Evolutionary conservation across 2,329 filamentous ascomycete species (phyloP).

Genomic region (Cercospora brassicicola): DNA sequence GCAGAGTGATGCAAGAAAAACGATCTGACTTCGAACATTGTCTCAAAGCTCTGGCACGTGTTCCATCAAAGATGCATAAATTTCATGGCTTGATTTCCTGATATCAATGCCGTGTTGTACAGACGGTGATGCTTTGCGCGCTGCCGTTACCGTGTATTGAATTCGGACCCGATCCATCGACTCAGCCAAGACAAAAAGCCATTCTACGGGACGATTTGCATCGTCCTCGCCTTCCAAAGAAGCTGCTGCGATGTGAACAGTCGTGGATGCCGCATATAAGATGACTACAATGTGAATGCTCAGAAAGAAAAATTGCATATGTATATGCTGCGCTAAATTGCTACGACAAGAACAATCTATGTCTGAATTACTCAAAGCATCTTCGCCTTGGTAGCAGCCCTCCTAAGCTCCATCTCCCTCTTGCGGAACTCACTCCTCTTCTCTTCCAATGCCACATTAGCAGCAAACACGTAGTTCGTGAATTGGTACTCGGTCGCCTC

Average conservation of each 20-base stretch:
- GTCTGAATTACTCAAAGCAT: neutral
- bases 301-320: neutral
- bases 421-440: neutral
- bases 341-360: neutral
- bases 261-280: neutral
- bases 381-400: neutral
- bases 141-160: neutral
- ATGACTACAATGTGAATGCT: neutral
- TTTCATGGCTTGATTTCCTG: neutral
- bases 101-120: neutral
- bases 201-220: neutral
- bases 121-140: neutral
- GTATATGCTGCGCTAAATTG: neutral
- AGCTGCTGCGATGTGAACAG: neutral
- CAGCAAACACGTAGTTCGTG: conserved; percentile 6
- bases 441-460: conserved; percentile 6
- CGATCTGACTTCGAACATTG: neutral
- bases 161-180: neutral
- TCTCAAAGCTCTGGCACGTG: neutral
- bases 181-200: no score
- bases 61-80: neutral
- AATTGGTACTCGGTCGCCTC: conserved; percentile 5
- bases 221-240: neutral
- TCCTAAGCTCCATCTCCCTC: conserved; percentile 6
- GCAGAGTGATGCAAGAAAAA: conserved; percentile 1